These are phyloP conservation scores for Biscogniauxia sp. DNA, from an alignment of 2,329 filamentous ascomycete genomes.

Conservation along the genomic window DNA sequence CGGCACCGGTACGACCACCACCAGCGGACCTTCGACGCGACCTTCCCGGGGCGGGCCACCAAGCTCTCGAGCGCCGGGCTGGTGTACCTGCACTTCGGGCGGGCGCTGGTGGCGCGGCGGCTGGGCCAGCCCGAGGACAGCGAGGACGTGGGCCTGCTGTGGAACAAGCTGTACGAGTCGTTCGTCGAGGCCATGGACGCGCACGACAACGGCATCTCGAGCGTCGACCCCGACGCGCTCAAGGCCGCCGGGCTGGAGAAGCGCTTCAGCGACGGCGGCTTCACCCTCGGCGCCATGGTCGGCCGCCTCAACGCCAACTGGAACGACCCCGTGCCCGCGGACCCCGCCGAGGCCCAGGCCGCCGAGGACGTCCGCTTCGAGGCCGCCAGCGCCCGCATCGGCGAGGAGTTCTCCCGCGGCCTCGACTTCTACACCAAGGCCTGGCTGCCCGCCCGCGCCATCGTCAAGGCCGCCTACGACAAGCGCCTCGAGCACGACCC, in stretches of 20 bases:
- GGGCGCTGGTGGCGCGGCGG: constrained; percentile 68
- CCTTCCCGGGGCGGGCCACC: constrained; percentile 79
- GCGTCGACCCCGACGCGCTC: constrained; percentile 71
- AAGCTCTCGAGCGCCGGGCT: constrained; percentile 93
- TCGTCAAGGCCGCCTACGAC: constrained; percentile 74
- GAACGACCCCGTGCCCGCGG: constrained; percentile 62
- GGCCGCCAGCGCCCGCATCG: constrained; percentile 76
- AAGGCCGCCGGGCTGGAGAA: constrained; percentile 72
- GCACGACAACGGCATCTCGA: constrained; percentile 91
- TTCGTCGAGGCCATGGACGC: constrained; percentile 97
- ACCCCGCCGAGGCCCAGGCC: constrained; percentile 60
- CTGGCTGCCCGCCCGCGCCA: constrained; percentile 84
- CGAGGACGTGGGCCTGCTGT: constrained; percentile 71
- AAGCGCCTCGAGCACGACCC: constrained; percentile 66
- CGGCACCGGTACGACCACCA: constrained; percentile 91
- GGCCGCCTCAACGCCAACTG: constrained; percentile 74
- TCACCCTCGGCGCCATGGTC: constrained; percentile 82
- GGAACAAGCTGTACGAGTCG: constrained; percentile 84
- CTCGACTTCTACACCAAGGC: constrained; percentile 70
- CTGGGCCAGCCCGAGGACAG: constrained; percentile 57
- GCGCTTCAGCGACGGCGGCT: constrained; percentile 78
- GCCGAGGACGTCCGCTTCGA: constrained; percentile 80
- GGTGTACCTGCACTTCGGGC: constrained; percentile 94
- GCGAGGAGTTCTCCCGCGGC: constrained; percentile 81
- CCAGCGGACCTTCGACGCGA: constrained; percentile 84